Conservation (phyloP, 2,329 filamentous ascomycete genomes). For the Diplodia sapinea region DNA sequence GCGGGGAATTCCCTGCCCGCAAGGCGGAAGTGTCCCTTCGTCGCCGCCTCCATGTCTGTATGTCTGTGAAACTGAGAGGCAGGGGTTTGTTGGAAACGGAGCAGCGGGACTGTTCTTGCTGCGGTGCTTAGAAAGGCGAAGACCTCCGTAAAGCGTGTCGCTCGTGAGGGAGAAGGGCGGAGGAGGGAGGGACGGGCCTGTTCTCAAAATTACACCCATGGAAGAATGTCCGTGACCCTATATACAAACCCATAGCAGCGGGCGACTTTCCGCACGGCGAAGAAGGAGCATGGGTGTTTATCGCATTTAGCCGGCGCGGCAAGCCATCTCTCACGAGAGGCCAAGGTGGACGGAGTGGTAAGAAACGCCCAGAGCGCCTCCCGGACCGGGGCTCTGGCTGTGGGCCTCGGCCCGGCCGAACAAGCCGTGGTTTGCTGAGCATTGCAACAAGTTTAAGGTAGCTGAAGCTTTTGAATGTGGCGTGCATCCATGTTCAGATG, state of each 20-base stretch:
- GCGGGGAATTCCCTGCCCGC: constrained; percentile 41
- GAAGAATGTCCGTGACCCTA: constrained; percentile 2
- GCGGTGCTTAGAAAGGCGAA: not conserved
- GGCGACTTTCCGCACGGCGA: not conserved
- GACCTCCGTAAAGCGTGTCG: not conserved
- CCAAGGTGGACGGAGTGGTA: constrained; percentile 14
- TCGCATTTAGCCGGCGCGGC: constrained; percentile 20
- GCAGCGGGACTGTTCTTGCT: not conserved
- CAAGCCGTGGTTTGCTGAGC: not conserved
- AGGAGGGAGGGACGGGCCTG: not conserved
- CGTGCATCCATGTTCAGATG: no score
- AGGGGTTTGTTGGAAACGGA: not conserved
- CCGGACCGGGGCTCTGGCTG: constrained; percentile 21
- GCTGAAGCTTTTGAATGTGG: not conserved
- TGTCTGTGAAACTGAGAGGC: not conserved
- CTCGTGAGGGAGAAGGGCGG: not conserved
- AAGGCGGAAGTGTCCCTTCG: constrained; percentile 42
- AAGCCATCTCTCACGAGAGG: constrained; percentile 19
- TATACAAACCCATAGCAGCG: constrained; percentile 8
- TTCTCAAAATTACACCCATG: constrained; percentile 4
- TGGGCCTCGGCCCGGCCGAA: not conserved
- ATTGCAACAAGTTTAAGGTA: no score
- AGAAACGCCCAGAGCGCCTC: constrained; percentile 25
- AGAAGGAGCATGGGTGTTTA: constrained; percentile 5
- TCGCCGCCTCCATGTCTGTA: constrained; percentile 40